phyloP scores from a whole-genome alignment of 257 asterid genomes.

The Capsicum baccatum region DNA sequence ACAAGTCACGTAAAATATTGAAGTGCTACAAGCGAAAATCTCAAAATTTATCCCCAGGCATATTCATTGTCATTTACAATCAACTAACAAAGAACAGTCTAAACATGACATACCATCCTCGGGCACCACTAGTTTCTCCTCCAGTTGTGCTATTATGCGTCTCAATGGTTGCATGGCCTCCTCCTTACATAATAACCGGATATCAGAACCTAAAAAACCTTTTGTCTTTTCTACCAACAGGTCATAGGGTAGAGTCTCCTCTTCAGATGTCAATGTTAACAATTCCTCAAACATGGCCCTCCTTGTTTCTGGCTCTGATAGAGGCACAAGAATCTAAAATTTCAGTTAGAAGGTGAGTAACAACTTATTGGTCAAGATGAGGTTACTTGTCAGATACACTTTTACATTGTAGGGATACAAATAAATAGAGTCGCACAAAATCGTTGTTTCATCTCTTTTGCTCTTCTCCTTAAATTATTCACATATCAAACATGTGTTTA shows the following conservation, averaged over 20 bases:
- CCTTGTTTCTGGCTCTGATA: conserved; percentile 93
- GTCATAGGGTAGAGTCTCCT: conserved; percentile 67
- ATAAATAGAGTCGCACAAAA: not conserved
- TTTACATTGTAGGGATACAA: not conserved
- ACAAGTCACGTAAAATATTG: not conserved
- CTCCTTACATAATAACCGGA: conserved; percentile 88
- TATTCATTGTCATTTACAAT: not conserved
- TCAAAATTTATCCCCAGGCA: not conserved
- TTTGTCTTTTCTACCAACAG: conserved; percentile 68
- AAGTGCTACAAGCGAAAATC: not conserved
- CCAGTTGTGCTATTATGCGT: conserved; percentile 72
- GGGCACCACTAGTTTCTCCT: conserved; percentile 63
- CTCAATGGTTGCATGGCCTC: conserved; percentile 97
- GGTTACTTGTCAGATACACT: not conserved
- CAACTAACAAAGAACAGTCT: conserved; percentile 2
- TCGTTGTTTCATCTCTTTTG: not conserved
- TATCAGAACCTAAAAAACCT: conserved; percentile 92
- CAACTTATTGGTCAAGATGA: not conserved
- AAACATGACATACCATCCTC: conserved; percentile 68
- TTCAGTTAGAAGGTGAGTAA: conserved; percentile 31
- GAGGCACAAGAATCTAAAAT: conserved; percentile 86
- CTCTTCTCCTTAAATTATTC: not conserved
- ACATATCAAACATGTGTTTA: not conserved
- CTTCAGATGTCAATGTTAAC: conserved; percentile 55
- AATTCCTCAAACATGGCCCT: conserved; percentile 84